phyloP scores from a whole-genome alignment of 306 rosid genomes.

The Vigna mungo region DNA sequence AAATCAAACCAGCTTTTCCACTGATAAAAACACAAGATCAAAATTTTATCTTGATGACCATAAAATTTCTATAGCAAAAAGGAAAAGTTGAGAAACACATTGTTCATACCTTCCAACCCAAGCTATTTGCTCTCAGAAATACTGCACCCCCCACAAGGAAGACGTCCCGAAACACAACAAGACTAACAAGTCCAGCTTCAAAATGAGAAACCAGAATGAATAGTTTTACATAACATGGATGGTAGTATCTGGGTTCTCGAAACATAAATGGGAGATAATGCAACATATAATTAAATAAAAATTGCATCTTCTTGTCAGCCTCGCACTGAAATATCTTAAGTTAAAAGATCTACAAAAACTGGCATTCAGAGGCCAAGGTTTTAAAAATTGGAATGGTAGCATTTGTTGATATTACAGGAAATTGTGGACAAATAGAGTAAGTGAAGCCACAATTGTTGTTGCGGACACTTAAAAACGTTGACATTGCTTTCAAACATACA shows the following conservation, averaged over 20 bases:
- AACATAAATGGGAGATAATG: constrained; percentile 20
- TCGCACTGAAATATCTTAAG: not conserved
- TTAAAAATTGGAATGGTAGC: not conserved
- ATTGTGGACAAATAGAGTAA: not conserved
- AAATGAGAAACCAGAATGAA: constrained; percentile 40
- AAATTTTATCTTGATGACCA: constrained; percentile 32
- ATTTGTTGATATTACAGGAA: not conserved
- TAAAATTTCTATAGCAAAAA: constrained; percentile 26
- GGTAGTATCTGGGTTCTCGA: not conserved
- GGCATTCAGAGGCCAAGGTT: not conserved
- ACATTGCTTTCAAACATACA: not conserved
- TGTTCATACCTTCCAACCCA: constrained; percentile 83
- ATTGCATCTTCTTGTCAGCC: not conserved
- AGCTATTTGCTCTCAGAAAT: constrained; percentile 74
- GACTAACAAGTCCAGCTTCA: constrained; percentile 90
- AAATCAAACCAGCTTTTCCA: constrained; percentile 86
- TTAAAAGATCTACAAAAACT: not conserved
- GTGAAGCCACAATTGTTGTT: not conserved
- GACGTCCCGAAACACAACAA: constrained; percentile 84
- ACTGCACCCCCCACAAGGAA: constrained; percentile 85
- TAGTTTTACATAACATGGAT: constrained; percentile 30
- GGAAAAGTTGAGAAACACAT: constrained; percentile 8
- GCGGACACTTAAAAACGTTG: not conserved
- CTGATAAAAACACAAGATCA: constrained; percentile 52
- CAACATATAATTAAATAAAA: constrained; percentile 13